A percentile compares a stretch with the other conserved stretches of the same genome.
Conservation (phyloP, 495 filamentous ascomycete genomes). For the Sordaria brevicollis region DNA sequence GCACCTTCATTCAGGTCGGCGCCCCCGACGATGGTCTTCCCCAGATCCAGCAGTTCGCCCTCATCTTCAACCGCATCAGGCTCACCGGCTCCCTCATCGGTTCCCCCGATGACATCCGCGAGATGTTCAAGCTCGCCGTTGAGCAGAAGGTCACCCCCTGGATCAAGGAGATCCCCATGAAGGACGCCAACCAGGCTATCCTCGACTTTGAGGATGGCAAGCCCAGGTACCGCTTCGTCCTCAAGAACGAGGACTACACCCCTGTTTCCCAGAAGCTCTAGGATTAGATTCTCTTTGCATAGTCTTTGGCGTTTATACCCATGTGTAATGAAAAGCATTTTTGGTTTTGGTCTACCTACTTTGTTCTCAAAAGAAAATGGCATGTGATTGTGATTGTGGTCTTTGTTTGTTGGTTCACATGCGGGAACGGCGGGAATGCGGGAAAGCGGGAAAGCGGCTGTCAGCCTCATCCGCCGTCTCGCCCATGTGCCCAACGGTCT, state of each 20-base stretch:
- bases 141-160: constrained; percentile 66
- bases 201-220: constrained; percentile 58
- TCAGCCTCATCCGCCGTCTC: not conserved
- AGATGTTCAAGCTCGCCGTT: constrained; percentile 71
- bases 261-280: not conserved
- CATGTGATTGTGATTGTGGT: not conserved
- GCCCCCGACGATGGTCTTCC: constrained; percentile 37
- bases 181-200: constrained; percentile 59
- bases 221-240: constrained; percentile 65
- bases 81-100: constrained; percentile 70
- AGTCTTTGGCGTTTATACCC: not conserved
- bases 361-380: not conserved
- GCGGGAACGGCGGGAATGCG: too few species aligned
- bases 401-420: not conserved
- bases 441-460: too few species aligned
- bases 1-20: constrained; percentile 79
- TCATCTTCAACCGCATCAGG: constrained; percentile 63
- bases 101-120: constrained; percentile 58
- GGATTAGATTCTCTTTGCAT: not conserved
- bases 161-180: constrained; percentile 61
- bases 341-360: not conserved
- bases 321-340: not conserved
- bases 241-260: constrained; percentile 49
- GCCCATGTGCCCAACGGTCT: not conserved
- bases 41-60: constrained; percentile 48